Evolutionary conservation across 2,329 filamentous ascomycete species (phyloP).

Genomic region (Colletotrichum cuscutae): DNA sequence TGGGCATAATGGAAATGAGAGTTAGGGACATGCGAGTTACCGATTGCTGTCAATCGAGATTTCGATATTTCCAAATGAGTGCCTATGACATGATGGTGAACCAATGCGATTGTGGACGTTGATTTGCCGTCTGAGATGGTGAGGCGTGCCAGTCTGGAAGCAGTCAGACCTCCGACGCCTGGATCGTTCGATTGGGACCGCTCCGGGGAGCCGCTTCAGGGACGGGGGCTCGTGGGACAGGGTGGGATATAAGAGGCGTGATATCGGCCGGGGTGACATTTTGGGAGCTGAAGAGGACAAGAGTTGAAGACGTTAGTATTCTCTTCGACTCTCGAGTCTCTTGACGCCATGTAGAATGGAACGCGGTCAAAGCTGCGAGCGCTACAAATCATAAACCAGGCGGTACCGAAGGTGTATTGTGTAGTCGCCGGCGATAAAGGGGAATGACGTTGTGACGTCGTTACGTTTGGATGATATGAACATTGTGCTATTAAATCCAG

Average conservation of each 20-base stretch:
- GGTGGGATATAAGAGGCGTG: background rate
- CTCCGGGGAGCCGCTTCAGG: constrained; percentile 1
- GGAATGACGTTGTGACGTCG: background rate
- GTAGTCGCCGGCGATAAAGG: background rate
- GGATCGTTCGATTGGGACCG: constrained; percentile 13
- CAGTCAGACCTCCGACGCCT: constrained; percentile 19
- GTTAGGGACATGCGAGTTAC: background rate
- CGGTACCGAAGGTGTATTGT: background rate
- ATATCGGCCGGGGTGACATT: constrained; percentile 12
- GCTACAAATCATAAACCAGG: background rate
- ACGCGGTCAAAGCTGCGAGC: constrained; percentile 8
- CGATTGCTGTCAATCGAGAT: background rate
- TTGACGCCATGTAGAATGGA: background rate
- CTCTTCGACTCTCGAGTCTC: background rate
- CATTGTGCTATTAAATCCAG: background rate
- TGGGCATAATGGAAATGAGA: background rate
- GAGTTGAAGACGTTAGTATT: background rate
- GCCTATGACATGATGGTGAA: background rate
- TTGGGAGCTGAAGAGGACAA: background rate
- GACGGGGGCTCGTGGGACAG: background rate
- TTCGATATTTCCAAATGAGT: background rate
- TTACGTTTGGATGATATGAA: background rate
- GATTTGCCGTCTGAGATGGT: background rate
- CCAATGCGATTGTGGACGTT: constrained; percentile 8
- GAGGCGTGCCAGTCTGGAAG: constrained; percentile 17